Base-by-base conservation (phyloP, 306 rosid genomes). In the Spatholobus suberectus region DNA sequence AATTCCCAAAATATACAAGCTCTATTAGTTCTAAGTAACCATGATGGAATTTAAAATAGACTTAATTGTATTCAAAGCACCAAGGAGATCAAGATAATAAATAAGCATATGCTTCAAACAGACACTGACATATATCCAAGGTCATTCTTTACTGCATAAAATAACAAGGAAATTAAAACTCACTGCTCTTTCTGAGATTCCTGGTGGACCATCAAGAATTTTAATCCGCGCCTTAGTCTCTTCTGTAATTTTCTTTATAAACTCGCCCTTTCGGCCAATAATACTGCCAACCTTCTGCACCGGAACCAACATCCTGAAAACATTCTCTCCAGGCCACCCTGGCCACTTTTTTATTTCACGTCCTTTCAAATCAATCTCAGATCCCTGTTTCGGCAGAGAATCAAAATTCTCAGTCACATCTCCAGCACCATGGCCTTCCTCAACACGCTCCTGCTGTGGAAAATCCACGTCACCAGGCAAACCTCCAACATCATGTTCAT, bases 281-380 rank as follows among this genome's bases (percentile, higher is more conserved):
- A 94, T 92, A 82, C 95, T 90, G 61, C 97, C 98, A 65, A 92
- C 98, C 77, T 90, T 94, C 63, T 88, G 94, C 0, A 90, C 93
- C 3, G 92, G 95, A 78, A 94, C 95, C 87, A 94, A 69, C 97
- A 94, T 92, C 73, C 97, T 89, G 71, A 94, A 94, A 23, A 94
- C 98, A 59, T 94, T 94, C 87, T 94, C 97, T 6, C 97, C 97
- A 21, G 98, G 98, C 98, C 98, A 94, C 62, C 98, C 97, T 0
- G 98, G 97, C 98, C 98, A 94, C 90, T 79, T 92, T 73, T 90
- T 90, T 57, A 84, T 91, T 38, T 86, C 94, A 81, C 69, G 89
- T 46, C 83, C 92, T 46, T 46, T 52, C 4, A 89, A 47, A 77
- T 85, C 92, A 40, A 78, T 76, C 24, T 79, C 87, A 8, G 71